Conservation (phyloP, 495 filamentous ascomycete genomes). For the Penicillium lividum region DNA sequence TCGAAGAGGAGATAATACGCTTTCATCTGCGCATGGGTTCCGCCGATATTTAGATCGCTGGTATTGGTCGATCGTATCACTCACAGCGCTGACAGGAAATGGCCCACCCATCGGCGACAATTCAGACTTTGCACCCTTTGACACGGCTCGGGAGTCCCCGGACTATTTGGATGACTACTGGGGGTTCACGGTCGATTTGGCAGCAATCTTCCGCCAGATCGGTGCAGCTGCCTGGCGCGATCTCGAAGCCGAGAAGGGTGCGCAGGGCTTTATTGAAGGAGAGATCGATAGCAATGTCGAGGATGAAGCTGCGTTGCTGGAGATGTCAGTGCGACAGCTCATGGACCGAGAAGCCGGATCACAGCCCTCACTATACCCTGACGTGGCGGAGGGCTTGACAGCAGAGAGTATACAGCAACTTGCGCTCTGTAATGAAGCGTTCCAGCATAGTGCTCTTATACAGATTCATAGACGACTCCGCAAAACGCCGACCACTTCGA, state of each 20-base stretch:
- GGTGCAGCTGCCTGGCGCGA: slow-evolving; percentile 45
- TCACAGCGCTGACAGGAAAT: slow-evolving; percentile 49
- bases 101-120: slow-evolving; percentile 44
- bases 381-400: slow-evolving; percentile 38
- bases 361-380: slow-evolving; percentile 43
- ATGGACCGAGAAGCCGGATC: slow-evolving; percentile 37
- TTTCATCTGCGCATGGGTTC: slow-evolving; percentile 37
- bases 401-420: slow-evolving; percentile 38
- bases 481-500: slow-evolving; percentile 35
- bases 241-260: slow-evolving; percentile 24
- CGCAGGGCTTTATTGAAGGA: slow-evolving; percentile 18
- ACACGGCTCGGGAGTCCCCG: slow-evolving; percentile 23
- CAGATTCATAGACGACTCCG: slow-evolving; percentile 46
- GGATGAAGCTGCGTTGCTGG: slow-evolving; percentile 36
- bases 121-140: slow-evolving; percentile 20
- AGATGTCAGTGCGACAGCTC: slow-evolving; percentile 36
- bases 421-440: slow-evolving; percentile 49
- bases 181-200: slow-evolving; percentile 46
- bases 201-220: slow-evolving; percentile 45
- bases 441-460: slow-evolving; percentile 49
- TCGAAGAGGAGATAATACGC: slow-evolving; percentile 28
- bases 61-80: slow-evolving; percentile 49
- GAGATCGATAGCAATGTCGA: slow-evolving; percentile 29
- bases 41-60: slow-evolving; percentile 47
- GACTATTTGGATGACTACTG: slow-evolving; percentile 52